A percentile compares a stretch with the other conserved stretches of the same genome.
Conservation (phyloP, 2,329 filamentous ascomycete species). For the Alternaria hordeiaustralica region DNA sequence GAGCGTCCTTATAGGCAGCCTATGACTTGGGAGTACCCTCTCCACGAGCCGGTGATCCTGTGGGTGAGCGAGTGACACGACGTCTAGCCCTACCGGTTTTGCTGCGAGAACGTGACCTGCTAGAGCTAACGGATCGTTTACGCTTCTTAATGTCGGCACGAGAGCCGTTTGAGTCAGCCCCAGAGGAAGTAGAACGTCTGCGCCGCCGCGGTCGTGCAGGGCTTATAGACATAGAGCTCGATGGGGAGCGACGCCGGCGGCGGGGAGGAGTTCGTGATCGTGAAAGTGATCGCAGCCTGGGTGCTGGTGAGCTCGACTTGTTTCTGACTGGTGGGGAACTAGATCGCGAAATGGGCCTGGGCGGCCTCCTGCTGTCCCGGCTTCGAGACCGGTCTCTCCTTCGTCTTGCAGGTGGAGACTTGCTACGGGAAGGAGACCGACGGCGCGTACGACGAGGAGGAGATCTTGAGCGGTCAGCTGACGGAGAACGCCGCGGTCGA, state of each 20-base stretch:
- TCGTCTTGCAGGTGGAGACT: constrained; percentile 25
- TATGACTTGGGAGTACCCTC: constrained; percentile 17
- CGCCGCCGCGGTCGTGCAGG: constrained; percentile 50
- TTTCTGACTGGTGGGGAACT: constrained; percentile 51
- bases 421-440: constrained; percentile 20
- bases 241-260: constrained; percentile 46
- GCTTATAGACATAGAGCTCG: constrained; percentile 49
- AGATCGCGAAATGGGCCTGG: constrained; percentile 55
- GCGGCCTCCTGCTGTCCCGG: constrained; percentile 37
- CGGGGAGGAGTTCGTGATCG: constrained; percentile 41
- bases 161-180: constrained; percentile 51
- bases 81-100: constrained; percentile 25
- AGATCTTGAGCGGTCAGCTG: constrained; percentile 39
- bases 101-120: constrained; percentile 42
- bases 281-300: constrained; percentile 51
- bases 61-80: constrained; percentile 26
- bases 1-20: constrained; percentile 5
- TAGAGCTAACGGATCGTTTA: constrained; percentile 51
- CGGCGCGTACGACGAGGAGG: constrained; percentile 31
- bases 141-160: constrained; percentile 59
- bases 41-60: constrained; percentile 20
- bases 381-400: constrained; percentile 40
- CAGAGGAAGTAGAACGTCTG: constrained; percentile 52
- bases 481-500: constrained; percentile 35
- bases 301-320: constrained; percentile 62